Evolutionary conservation across 768 basidiomycete genomes (phyloP).

Genomic region (Trichaptum fuscoviolaceum): DNA sequence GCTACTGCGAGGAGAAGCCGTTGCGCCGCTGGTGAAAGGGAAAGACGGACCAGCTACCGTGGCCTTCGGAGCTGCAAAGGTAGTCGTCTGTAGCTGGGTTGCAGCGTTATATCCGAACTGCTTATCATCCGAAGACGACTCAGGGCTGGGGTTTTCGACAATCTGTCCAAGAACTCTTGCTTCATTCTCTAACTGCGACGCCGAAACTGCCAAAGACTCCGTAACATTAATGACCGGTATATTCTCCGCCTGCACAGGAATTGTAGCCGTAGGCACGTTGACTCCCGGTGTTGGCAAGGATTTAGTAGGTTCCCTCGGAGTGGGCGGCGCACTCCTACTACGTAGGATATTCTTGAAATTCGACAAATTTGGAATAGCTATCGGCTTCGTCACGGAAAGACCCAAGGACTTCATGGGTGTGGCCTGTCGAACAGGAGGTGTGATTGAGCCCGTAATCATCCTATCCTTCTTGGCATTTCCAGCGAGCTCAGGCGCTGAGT

Average conservation of each 20-base stretch:
- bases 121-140: background rate
- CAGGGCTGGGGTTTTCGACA: conserved; percentile 4
- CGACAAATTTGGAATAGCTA: conserved; percentile 23
- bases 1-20: conserved; percentile 26
- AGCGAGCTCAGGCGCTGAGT: conserved; percentile 11
- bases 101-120: background rate
- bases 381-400: conserved; percentile 28
- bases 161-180: background rate
- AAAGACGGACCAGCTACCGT: conserved; percentile 6
- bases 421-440: conserved; percentile 21
- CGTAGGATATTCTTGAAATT: conserved; percentile 48
- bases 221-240: conserved; percentile 8
- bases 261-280: conserved; percentile 12
- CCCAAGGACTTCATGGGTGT: background rate
- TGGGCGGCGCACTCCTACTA: conserved; percentile 55
- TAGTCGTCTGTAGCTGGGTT: background rate
- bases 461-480: conserved; percentile 6
- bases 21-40: conserved; percentile 7
- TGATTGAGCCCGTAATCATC: background rate
- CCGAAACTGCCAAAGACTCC: conserved; percentile 24
- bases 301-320: conserved; percentile 32
- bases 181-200: conserved; percentile 16
- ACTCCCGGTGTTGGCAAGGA: conserved; percentile 8
- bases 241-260: conserved; percentile 6
- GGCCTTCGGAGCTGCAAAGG: conserved; percentile 8